A percentile compares a stretch with the other conserved stretches of the same genome.
These are phyloP conservation scores for Rhytidiadelphus loreus DNA, from an alignment of 225 moss, liverwort and hornwort genomes.

Conservation along the genomic window DNA sequence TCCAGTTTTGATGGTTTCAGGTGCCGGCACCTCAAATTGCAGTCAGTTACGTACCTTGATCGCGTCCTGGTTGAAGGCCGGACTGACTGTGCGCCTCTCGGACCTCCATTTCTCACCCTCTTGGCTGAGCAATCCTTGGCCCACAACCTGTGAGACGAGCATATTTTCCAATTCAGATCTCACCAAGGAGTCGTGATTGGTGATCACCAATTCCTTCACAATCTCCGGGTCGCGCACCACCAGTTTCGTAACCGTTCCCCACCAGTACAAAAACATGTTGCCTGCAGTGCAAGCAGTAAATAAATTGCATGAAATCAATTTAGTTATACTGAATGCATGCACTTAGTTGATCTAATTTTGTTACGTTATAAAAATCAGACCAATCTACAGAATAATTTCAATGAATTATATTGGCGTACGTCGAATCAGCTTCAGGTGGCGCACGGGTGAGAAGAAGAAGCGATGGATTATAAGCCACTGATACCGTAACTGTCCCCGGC, in stretches of 20 bases:
- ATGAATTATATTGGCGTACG: background rate
- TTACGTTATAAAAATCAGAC: no score
- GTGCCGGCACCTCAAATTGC: no score
- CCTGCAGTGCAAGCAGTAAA: background rate
- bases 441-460: background rate
- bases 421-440: background rate
- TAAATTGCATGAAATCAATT: background rate
- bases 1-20: no score
- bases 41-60: no score
- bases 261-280: background rate
- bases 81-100: background rate
- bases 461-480: background rate
- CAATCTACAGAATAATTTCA: no score
- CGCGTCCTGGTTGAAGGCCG: no score
- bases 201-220: background rate
- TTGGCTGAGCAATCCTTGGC: background rate
- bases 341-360: no score
- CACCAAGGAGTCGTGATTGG: background rate
- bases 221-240: background rate
- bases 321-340: background rate
- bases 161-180: background rate
- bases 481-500: background rate
- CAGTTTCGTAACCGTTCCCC: background rate
- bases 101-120: background rate
- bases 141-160: background rate